phyloP scores from a whole-genome alignment of 768 basidiomycete genomes.

The button mushroom (Agaricus bisporus) region DNA sequence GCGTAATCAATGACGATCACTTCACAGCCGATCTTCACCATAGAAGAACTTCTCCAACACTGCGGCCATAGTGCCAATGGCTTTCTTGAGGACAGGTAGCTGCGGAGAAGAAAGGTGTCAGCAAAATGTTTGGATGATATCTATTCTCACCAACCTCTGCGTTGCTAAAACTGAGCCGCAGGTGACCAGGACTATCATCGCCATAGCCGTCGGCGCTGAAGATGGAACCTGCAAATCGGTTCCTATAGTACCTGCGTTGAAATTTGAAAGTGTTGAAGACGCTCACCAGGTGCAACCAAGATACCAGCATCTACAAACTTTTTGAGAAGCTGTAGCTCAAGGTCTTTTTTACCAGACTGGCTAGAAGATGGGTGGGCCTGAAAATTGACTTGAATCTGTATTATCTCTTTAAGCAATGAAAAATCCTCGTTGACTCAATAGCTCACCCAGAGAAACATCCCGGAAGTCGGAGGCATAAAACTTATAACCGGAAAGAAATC shows the following conservation, averaged over 20 bases:
- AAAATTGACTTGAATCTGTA: conserved; percentile 58
- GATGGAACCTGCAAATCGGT: conserved; percentile 24
- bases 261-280: background rate
- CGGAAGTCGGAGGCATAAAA: conserved; percentile 72
- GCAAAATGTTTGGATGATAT: background rate
- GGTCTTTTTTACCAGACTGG: conserved; percentile 29
- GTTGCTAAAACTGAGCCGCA: conserved; percentile 53
- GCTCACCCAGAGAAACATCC: conserved; percentile 76
- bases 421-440: background rate
- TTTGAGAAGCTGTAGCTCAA: conserved; percentile 57
- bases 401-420: background rate
- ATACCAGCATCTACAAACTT: conserved; percentile 56
- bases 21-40: background rate
- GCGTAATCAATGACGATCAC: background rate
- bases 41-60: conserved; percentile 35
- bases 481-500: conserved; percentile 39
- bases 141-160: conserved; percentile 32
- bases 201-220: conserved; percentile 28
- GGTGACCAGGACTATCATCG: conserved; percentile 37
- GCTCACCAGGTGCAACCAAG: conserved; percentile 55
- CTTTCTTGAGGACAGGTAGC: conserved; percentile 39
- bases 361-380: conserved; percentile 43
- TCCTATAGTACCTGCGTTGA: background rate
- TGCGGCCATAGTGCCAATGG: conserved; percentile 36
- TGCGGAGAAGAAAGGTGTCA: conserved; percentile 10